Percentiles rank a stretch among this genome's conserved stretches.
Conservation (phyloP, 495 filamentous ascomycete species). For the Achaetomiella virescens region DNA sequence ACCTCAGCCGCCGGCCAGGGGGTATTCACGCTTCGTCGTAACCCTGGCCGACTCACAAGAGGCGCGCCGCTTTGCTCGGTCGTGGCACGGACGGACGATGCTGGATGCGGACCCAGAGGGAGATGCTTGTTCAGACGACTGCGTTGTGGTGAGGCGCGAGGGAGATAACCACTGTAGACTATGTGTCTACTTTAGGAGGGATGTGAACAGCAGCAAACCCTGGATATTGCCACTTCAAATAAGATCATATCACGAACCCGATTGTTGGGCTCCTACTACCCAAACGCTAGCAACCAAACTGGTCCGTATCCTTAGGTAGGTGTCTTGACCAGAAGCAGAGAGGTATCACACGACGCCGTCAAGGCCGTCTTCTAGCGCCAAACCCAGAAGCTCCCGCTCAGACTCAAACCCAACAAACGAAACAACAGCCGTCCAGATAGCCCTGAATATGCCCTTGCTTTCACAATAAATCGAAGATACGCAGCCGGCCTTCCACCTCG, state of each 20-base stretch:
- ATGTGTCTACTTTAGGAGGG: neutral
- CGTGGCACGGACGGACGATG: slow-evolving; percentile 49
- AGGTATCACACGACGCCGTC: slow-evolving; percentile 9
- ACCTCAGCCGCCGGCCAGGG: neutral
- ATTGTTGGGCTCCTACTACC: neutral
- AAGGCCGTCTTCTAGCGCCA: neutral
- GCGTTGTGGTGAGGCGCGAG: slow-evolving; percentile 41
- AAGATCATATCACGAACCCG: no score
- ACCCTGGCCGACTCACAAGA: slow-evolving; percentile 43
- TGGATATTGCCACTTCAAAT: no score
- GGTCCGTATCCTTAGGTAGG: neutral
- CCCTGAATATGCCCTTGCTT: neutral
- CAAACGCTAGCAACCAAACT: neutral
- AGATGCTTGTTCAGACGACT: slow-evolving; percentile 35
- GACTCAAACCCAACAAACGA: neutral
- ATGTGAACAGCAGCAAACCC: neutral
- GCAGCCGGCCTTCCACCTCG: no score
- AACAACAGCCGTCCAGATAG: neutral
- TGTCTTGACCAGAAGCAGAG: slow-evolving; percentile 4
- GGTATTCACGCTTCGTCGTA: slow-evolving; percentile 41
- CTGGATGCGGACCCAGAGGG: slow-evolving; percentile 19
- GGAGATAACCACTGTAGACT: neutral
- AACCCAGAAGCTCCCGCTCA: neutral
- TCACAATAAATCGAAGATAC: no score
- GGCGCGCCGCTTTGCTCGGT: slow-evolving; percentile 50